These are phyloP conservation scores for Globisporangium lucens DNA, from an alignment of 352 stramenopile genomes.

Conservation along the genomic window DNA sequence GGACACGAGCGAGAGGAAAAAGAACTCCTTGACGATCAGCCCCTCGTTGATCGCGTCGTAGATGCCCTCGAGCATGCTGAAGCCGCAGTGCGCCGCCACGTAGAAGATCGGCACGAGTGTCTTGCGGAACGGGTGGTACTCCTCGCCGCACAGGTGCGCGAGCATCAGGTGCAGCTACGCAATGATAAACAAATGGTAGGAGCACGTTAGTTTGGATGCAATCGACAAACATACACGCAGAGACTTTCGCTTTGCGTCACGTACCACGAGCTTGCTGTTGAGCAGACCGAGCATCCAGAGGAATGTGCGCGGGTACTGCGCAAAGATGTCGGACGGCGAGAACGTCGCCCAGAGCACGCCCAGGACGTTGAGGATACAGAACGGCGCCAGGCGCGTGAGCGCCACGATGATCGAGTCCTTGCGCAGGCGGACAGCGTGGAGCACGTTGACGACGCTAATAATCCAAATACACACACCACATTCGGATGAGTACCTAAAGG, in stretches of 20 bases:
- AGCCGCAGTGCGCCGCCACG: constrained; percentile 77
- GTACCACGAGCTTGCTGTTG: constrained; percentile 86
- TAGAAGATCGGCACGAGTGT: constrained; percentile 90
- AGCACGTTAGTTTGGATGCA: constrained; percentile 6
- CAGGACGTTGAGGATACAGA: constrained; percentile 70
- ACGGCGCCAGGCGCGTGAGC: constrained; percentile 73
- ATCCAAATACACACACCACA: not conserved
- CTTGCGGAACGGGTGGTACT: constrained; percentile 89
- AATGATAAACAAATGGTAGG: not conserved
- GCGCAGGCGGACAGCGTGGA: constrained; percentile 63
- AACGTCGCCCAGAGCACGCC: constrained; percentile 64
- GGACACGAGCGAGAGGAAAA: constrained; percentile 80
- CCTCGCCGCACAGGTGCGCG: constrained; percentile 80
- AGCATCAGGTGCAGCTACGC: constrained; percentile 84
- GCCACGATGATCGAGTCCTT: constrained; percentile 76
- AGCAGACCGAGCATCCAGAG: constrained; percentile 86
- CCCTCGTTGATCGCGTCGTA: constrained; percentile 82
- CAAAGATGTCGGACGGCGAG: constrained; percentile 75
- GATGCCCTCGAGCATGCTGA: constrained; percentile 79
- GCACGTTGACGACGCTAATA: constrained; percentile 64
- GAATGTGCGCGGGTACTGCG: constrained; percentile 72
- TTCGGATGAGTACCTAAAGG: not conserved
- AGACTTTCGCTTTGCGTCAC: constrained; percentile 12
- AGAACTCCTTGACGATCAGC: constrained; percentile 85
- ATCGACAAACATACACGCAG: not conserved